Evolutionary conservation across 371 early-diverging fungal species (phyloP), one percentile per base, ranked within the genome.

Genomic region (Circinella umbellata): DNA sequence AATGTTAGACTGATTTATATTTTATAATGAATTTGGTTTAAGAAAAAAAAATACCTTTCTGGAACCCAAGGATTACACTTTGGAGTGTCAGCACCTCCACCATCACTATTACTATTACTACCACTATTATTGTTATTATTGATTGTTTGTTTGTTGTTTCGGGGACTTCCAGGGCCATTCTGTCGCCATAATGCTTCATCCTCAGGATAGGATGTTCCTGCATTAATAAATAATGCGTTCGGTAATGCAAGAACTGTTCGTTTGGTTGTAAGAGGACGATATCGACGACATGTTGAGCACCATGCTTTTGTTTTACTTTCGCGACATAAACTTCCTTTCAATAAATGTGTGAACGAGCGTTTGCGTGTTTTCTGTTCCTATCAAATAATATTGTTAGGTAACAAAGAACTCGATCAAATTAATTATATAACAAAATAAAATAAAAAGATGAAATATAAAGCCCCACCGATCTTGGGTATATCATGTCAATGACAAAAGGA

Each of bases 401-500:
- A 27, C 27, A 27, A 27, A 27, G 47, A 47, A 11, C 47, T 47
- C 15, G 9, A 47, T 47, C 47, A 47, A 47, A 9, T 47, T 27
- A 27, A 27, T 11, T 47, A 47, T 47, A 47, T 47, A 51, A n/a
- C 8, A 15, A 51, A 51, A 51, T 3, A 14, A 14, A 51, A 17
- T 13, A 13, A 51, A 51, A n/a, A 51, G 15, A 17, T 17, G 5
- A 51, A 57, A 27, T 27, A 27, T 27, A 27, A 27, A 27, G 2
- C 27, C 57, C 34, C 57, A 82, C 86, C 78, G 84, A 86, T 69
- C 86, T 87, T 7, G 89, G 88, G 79, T 92, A 93, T n/a, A 84
- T 71, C 76, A 94, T 73, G 76, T 95, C 95, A 10, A 95, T 79
- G 0, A 93, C 94, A 79, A 93, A 95, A 5, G 93, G 91, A 60